Base-by-base conservation (phyloP, 1,284 basidiomycete genomes). In the Ceraceosorus bombacis region DNA sequence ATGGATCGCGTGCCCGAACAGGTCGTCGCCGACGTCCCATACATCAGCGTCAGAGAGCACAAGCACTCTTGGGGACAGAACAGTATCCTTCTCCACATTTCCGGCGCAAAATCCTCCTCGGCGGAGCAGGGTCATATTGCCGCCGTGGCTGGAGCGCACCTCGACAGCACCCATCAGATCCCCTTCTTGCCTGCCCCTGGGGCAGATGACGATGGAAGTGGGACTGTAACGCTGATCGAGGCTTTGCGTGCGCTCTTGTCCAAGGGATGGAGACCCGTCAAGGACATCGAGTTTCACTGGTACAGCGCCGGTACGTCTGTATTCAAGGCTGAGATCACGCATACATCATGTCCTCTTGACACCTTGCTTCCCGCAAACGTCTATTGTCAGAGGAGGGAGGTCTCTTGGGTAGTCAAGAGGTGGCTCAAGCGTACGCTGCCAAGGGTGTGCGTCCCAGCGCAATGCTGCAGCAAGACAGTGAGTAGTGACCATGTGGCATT, bases 211-310 rank as follows among this genome's bases (percentile, higher is more conserved):
- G 94, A 97, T 76, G 94, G 85, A 13, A 91, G 88, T 62, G 95
- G 94, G 58, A 88, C 86, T 38, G 90, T 94, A 61, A 91, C 90
- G 12, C 90, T 94, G 66, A 81, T 98, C 49, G 90, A 94, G 80
- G 84, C 89, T 8, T 90, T 95, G 78, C 85, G 89, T 41, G 87
- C 85, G 2, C 82, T 98, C 60, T 81, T 92, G 65, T 81, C 83
- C n/a, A 82, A 86, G 52, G 84, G 86, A 71, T 96, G 88, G 81
- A 83, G 80, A 17, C 91, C 94, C 27, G 80, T 80, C 13, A 70
- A 72, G 51, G 83, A 88, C 15, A 84, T 97, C 60, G 92, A 97
- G 77, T 94, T 96, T 79, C 92, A 95, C 78, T 98, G 88, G 87
- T 46, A 27, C 27, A 27, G 43, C 43, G 43, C 43, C 10, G 15